phyloP scores from a whole-genome alignment of 2,329 filamentous ascomycete genomes.

The Ophiostoma triangulosporum region DNA sequence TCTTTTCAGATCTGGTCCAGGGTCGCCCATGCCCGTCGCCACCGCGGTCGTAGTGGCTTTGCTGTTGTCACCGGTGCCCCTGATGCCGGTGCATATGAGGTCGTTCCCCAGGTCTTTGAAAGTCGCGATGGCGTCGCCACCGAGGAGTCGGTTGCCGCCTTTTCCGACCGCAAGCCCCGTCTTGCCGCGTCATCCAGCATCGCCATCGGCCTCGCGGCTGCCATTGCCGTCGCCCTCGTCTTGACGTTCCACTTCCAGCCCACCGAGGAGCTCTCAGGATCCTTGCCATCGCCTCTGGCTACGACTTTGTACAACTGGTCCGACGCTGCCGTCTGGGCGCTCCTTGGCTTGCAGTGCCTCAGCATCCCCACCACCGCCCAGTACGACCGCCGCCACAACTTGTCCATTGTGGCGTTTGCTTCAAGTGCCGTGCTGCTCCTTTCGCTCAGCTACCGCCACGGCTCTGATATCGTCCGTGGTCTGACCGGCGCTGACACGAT shows the following conservation, averaged over 20 bases:
- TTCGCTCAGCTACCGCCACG: slow-evolving; percentile 18
- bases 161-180: slow-evolving; percentile 18
- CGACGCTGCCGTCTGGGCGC: slow-evolving; percentile 16
- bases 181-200: slow-evolving; percentile 16
- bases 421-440: slow-evolving; percentile 16
- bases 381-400: slow-evolving; percentile 18
- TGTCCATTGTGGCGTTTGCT: slow-evolving; percentile 17
- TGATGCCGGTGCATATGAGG: slow-evolving; percentile 12
- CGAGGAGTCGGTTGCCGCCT: slow-evolving; percentile 20
- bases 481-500: slow-evolving; percentile 9
- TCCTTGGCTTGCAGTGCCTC: slow-evolving; percentile 19
- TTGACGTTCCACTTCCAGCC: background rate
- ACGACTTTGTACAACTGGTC: slow-evolving; percentile 12
- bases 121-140: slow-evolving; percentile 22
- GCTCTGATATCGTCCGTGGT: slow-evolving; percentile 14
- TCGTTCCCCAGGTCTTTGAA: slow-evolving; percentile 18
- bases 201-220: slow-evolving; percentile 17
- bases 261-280: background rate
- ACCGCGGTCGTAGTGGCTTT: slow-evolving; percentile 1
- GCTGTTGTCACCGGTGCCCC: slow-evolving; percentile 1
- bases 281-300: background rate
- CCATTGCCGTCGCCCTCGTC: slow-evolving; percentile 16
- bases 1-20: slow-evolving; percentile 10
- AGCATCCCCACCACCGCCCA: slow-evolving; percentile 17
- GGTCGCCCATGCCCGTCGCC: slow-evolving; percentile 9